Base-by-base conservation (phyloP, 75 land plant species). In the Picea sitchensis region DNA sequence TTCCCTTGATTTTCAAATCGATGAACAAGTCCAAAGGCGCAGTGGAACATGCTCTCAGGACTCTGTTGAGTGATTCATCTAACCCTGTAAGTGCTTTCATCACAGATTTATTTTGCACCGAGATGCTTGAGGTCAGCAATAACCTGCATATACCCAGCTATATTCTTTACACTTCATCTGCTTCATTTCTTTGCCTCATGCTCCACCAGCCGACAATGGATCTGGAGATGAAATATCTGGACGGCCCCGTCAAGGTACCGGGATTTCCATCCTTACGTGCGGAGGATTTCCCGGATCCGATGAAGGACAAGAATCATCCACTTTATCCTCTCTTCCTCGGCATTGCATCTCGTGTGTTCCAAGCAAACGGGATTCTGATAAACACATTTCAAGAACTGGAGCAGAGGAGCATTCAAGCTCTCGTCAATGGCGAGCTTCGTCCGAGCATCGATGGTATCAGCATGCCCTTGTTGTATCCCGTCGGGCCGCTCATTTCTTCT, bases 401-500 rank as follows among this genome's bases (percentile, higher is more conserved):
- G 61, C 5, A 8, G 0, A 47, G 30, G 38, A 30, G 12, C 36
- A 18, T 18, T 30, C 36, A 36, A 8, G 41, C 6, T 30, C 5
- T 73, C 15, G 75, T 30, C 67, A 64, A 26, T 64, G 67, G 67
- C 7, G 67, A 8, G 7, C 67, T 73, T 76, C 54, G 0, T 47
- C 11, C 54, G 8, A 47, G 54, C 54, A 0, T 47, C 9, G 11
- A 47, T 47, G 83, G 60, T 17, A 4, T 21, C 23, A 75, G 73
- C 3, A 38, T 65, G 17, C 79, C 83, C 8, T 63, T 68, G 0
- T 64, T 87, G 2, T 82, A 83, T 59, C 76, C 85, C 0, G 67
- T 87, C 13, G 88, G 90, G 23, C 91, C 91, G 1, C 32, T 88
- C 1, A 61, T 41, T n/a, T 60, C 74, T 31, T 6, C 80, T 1